Evolutionary conservation across 2,329 filamentous ascomycete species (phyloP), one percentile per base, ranked within the genome.

Genomic region (Botryotinia narcissicola): DNA sequence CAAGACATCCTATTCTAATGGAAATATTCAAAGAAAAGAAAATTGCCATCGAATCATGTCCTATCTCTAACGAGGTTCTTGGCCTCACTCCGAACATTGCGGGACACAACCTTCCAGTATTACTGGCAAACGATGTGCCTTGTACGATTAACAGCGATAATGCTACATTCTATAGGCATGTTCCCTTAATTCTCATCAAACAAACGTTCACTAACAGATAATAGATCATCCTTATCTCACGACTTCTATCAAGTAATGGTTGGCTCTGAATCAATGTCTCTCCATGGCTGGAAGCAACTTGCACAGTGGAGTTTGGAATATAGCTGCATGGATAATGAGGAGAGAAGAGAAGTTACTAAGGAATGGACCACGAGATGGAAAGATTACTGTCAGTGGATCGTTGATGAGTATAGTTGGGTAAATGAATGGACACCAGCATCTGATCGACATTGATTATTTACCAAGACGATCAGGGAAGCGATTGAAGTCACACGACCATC

Each of bases 191-290:
- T 9, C 32, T 12, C 16, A n/a, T 20, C 4, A 29, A 48, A 25
- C 20, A 9, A 32, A 29, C 9, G 25, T n/a, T 64, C 18, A 51
- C 75, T 78, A 74, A 79, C 29, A 32, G 18, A 37, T 6, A 44
- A 32, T 73, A 92, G 90, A 75, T 93, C 91, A 22, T 89, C 89
- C 2, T 85, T 94, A 61, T 91, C 90, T 1, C 91, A 93, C 76
- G 92, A 94, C 79, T 93, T 94, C 79, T 94, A 93, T 80, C 92
- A 94, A 79, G 86, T 91, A 74, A 89, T 94, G 85, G 86, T 92
- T 12, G 92, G 92, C 66, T 89, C 89, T 62, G 84, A 86, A 20
- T 86, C 88, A 73, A 92, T 94, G 86, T 87, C 86, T 29, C 81
- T 94, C 0, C 88, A 88, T 75, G 91, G 91, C 61, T 92, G 91